phyloP scores from a whole-genome alignment of 306 rosid genomes.

The Quercus agrifolia region DNA sequence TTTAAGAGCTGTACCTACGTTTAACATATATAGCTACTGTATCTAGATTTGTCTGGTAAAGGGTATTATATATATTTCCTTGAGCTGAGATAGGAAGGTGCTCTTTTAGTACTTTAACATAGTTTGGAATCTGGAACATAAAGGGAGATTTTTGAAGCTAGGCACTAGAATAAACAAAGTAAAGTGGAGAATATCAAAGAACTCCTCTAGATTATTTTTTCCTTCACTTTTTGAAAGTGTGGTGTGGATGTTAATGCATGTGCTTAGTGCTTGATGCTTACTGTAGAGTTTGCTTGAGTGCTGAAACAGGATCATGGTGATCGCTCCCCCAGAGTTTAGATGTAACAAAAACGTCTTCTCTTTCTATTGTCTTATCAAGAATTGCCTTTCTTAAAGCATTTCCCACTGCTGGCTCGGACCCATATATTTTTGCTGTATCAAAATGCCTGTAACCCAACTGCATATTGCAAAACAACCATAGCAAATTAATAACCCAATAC shows the following conservation, averaged over 20 bases:
- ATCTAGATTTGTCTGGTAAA: no score
- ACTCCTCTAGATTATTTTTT: not conserved
- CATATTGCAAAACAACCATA: not conserved
- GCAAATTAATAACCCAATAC: no score
- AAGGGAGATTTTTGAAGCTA: not conserved
- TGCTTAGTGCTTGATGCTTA: conserved; percentile 18
- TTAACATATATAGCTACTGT: no score
- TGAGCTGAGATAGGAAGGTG: no score
- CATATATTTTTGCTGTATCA: conserved; percentile 87
- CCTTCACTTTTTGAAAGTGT: not conserved
- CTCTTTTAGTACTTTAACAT: no score
- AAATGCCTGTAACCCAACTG: conserved; percentile 92
- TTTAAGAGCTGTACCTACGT: no score
- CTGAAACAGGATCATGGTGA: conserved; percentile 92
- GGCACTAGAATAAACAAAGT: not conserved
- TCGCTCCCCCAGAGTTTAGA: conserved; percentile 90
- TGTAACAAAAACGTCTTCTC: conserved; percentile 74
- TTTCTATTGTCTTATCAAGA: conserved; percentile 26
- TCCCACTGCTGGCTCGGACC: conserved; percentile 80
- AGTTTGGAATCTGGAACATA: no score
- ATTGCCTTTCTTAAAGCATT: conserved; percentile 56
- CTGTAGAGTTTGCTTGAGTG: conserved; percentile 60
- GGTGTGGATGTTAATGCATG: not conserved
- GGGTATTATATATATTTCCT: no score
- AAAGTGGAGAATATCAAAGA: not conserved